Evolutionary conservation across 768 basidiomycete species (phyloP).

Genomic region (Phanerodontia chrysosporium): DNA sequence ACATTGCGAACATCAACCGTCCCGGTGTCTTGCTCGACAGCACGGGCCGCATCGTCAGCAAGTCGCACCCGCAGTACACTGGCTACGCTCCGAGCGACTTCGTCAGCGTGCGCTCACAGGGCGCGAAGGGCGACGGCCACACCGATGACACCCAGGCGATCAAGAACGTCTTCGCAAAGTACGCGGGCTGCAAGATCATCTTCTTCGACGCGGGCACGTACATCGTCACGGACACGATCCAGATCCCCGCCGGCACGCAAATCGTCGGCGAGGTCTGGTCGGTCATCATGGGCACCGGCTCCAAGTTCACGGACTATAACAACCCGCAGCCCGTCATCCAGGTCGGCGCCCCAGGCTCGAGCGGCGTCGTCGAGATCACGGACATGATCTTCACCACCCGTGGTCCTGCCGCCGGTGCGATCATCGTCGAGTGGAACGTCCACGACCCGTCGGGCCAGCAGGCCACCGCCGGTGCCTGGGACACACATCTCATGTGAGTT

Average conservation of each 20-base stretch:
- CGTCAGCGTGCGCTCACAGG: slow-evolving; percentile 64
- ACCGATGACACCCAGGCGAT: slow-evolving; percentile 75
- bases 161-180: slow-evolving; percentile 58
- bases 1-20: slow-evolving; percentile 46
- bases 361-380: slow-evolving; percentile 39
- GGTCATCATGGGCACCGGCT: slow-evolving; percentile 41
- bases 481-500: slow-evolving; percentile 35
- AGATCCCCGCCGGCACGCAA: slow-evolving; percentile 42
- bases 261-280: slow-evolving; percentile 50
- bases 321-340: slow-evolving; percentile 39
- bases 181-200: slow-evolving; percentile 71
- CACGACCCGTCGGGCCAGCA: slow-evolving; percentile 44
- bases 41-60: slow-evolving; percentile 58
- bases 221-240: slow-evolving; percentile 41
- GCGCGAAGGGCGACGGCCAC: slow-evolving; percentile 57
- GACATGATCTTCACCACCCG: slow-evolving; percentile 42
- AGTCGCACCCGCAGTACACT: slow-evolving; percentile 55
- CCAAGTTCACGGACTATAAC: slow-evolving; percentile 34
- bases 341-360: slow-evolving; percentile 35
- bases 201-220: slow-evolving; percentile 72
- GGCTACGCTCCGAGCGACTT: slow-evolving; percentile 59
- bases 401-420: slow-evolving; percentile 48
- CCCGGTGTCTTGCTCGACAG: slow-evolving; percentile 51
- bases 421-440: slow-evolving; percentile 58
- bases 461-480: slow-evolving; percentile 49